phyloP scores from a whole-genome alignment of 2,329 filamentous ascomycete genomes.

The Periconia digitata region DNA sequence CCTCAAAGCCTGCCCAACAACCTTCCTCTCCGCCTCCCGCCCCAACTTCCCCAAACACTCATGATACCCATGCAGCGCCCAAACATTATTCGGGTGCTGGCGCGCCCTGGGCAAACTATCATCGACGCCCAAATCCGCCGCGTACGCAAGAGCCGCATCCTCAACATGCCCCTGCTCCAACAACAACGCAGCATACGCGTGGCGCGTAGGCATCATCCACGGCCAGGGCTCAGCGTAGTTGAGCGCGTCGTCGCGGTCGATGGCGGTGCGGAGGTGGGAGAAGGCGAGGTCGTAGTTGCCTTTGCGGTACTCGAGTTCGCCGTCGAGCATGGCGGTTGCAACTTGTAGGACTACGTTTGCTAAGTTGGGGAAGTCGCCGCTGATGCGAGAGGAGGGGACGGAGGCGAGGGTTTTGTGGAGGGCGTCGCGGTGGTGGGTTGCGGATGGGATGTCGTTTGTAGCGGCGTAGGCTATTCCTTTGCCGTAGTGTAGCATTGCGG shows the following conservation, averaged over 20 bases:
- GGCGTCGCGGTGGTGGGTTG: constrained; percentile 52
- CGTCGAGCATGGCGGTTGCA: constrained; percentile 65
- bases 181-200: constrained; percentile 70
- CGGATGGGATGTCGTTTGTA: constrained; percentile 56
- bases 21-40: constrained; percentile 48
- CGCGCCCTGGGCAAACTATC: constrained; percentile 63
- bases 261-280: constrained; percentile 57
- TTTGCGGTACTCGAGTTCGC: constrained; percentile 71
- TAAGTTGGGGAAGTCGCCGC: constrained; percentile 66
- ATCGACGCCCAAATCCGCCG: constrained; percentile 46
- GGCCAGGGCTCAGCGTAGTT: constrained; percentile 77
- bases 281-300: constrained; percentile 63
- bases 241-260: constrained; percentile 62
- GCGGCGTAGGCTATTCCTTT: constrained; percentile 68
- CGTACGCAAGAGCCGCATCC: constrained; percentile 42
- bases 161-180: constrained; percentile 61
- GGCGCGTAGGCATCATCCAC: constrained; percentile 75
- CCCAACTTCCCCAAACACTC: constrained; percentile 66
- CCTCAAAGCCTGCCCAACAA: constrained; percentile 54
- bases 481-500: constrained; percentile 68
- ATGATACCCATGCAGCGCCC: constrained; percentile 70
- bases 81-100: constrained; percentile 73
- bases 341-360: constrained; percentile 65
- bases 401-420: constrained; percentile 56
- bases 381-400: constrained; percentile 62